A percentile compares a stretch with the other conserved stretches of the same genome.
Conservation (phyloP, 257 asterid genomes). For the Asclepias syriaca region DNA sequence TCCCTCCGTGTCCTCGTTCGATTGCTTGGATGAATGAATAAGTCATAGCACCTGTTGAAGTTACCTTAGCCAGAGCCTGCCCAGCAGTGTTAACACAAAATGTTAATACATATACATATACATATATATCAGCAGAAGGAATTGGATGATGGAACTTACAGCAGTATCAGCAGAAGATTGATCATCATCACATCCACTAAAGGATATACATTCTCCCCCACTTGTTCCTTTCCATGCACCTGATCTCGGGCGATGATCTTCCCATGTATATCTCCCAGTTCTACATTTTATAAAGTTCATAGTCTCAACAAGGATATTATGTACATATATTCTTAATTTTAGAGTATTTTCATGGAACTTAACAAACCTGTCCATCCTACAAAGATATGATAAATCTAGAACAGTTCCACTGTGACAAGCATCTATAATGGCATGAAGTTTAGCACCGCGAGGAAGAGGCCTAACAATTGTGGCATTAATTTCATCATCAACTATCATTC, state of each 20-base stretch:
- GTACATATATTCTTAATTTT: no score
- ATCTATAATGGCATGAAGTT: conserved; percentile 91
- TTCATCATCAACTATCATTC: conserved; percentile 83
- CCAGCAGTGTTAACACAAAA: conserved; percentile 3
- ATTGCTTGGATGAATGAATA: conserved; percentile 88
- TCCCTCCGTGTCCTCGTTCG: conserved; percentile 64
- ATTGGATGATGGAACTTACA: conserved; percentile 31
- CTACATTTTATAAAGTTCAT: conserved; percentile 26
- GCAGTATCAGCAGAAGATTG: conserved; percentile 88
- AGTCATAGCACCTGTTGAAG: conserved; percentile 97
- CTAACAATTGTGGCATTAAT: conserved; percentile 67
- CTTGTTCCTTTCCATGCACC: conserved; percentile 95
- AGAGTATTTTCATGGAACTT: background rate
- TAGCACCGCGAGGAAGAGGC: conserved; percentile 83
- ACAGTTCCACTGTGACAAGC: conserved; percentile 96
- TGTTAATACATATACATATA: background rate
- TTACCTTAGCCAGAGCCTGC: conserved; percentile 84
- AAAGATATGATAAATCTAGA: conserved; percentile 78
- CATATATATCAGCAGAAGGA: background rate
- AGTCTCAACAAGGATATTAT: background rate
- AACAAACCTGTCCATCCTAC: conserved; percentile 87
- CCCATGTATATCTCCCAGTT: conserved; percentile 76
- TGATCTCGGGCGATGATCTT: conserved; percentile 90
- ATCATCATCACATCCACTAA: conserved; percentile 93
- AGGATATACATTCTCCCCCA: conserved; percentile 94